Base-by-base conservation (phyloP, 441 rosid genomes). In the Syzygium malaccense region DNA sequence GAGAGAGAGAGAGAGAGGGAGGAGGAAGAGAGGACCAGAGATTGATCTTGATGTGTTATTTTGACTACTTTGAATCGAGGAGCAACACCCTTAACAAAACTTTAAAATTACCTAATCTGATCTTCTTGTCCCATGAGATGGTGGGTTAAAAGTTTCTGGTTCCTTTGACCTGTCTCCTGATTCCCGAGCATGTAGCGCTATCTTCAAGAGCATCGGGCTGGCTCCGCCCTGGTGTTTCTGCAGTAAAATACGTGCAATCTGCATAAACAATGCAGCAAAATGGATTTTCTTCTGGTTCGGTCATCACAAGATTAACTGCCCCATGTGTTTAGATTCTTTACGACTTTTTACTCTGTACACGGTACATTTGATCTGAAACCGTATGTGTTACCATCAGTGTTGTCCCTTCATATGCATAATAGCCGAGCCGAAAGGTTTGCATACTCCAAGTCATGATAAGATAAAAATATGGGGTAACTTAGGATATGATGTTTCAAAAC, bases 111-210 rank as follows among this genome's bases (percentile, higher is more conserved):
- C 30, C 51, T 23, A 41, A 75, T 75, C 83, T 41, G 83, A 75
- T 75, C 53, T 75, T 75, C 28, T 25, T 71, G 53, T 75, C 51
- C 51, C 83, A 41, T 13, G 83, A 41, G 51, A 23, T 5, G n/a
- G 83, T 41, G 83, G 83, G 18, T 75, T 23, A 41, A 75, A 23
- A 75, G 17, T 12, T 75, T 75, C 83, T 3, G 51, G 5, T 23
- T 4, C 83, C 83, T 88, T 90, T 26, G 91, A 90, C 90, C 18
- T 91, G 93, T 90, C 91, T 85, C 88, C 91, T 75, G 89, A 90
- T 90, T 85, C 93, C 91, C 62, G 14, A 85, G 90, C 91, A 90
- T 28, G 48, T 37, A 91, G 91, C 92, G 86, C 89, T 64, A 83
- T 60, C 84, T 55, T 88, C 92, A 85, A 90, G 90, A 86, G 51